Evolutionary conservation across 441 rosid genomes (phyloP), one percentile per base, ranked within the genome.

Genomic region (Pelargonium australe): DNA sequence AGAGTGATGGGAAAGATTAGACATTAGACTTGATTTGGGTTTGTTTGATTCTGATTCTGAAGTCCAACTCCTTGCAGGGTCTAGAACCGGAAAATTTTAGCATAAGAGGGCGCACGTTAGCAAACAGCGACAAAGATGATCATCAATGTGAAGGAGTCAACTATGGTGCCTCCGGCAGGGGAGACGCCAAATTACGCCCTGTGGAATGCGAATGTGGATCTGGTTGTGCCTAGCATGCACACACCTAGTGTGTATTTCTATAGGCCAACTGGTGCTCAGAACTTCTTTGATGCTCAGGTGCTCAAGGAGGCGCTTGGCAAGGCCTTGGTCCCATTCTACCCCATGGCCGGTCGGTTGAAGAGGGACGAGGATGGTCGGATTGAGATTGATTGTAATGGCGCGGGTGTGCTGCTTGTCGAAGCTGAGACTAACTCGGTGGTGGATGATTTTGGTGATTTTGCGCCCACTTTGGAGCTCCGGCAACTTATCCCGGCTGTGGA

Each of bases 241-340:
- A 10, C 75, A 1, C 40, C 64, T 0, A 55, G 43, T 10, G 74
- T 71, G 61, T 71, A 64, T 47, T 70, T 81, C 47, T 86, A 80
- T 65, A 66, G 66, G 66, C 69, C 81, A 2, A 17, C 60, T 7
- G 77, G 68, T 5, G 66, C 70, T 1, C 41, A 72, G 0, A 67
- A 78, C 16, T 77, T 80, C 66, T 80, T 80, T 53, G 75, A 79
- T 1, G 45, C 72, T 7, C 1, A 20, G 1, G 79, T 74, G 57
- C 73, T 86, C 11, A 77, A 79, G 60, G 80, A 77, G 8, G 81
- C 88, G 3, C 61, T 86, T 5, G 68, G 82, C 67, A 71, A 73
- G 19, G 80, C 76, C 63, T 80, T 86, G 0, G 84, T 75, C n/a
- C 60, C 66, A 0, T 86, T 79, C 53, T 84, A 86, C 28, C 86